Percentiles rank a stretch among this genome's conserved stretches.
Evolutionary conservation across 2,329 filamentous ascomycete species (phyloP).

Genomic region (Ophiostoma australiae): DNA sequence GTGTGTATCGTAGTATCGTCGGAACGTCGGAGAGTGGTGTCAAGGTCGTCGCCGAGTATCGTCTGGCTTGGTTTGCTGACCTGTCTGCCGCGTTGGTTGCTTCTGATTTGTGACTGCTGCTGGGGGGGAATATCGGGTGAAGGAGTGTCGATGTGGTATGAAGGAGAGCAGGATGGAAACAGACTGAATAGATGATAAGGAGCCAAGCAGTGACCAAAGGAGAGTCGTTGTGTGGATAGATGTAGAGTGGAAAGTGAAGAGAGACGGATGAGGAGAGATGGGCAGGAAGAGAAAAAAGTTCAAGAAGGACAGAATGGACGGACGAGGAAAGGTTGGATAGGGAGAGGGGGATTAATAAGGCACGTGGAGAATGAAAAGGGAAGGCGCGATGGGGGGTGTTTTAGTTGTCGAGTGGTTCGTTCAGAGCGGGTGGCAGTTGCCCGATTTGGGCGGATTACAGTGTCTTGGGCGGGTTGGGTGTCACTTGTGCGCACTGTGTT

Average conservation of each 20-base stretch:
- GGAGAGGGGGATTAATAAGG: constrained; percentile 16
- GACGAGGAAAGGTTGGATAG: constrained; percentile 16
- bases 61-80: background rate
- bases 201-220: background rate
- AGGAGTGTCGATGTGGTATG: background rate
- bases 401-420: constrained; percentile 7
- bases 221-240: background rate
- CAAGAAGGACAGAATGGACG: constrained; percentile 5
- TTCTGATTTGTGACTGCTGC: background rate
- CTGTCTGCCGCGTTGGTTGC: background rate
- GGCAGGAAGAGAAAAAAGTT: constrained; percentile 6
- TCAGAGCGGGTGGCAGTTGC: constrained; percentile 7
- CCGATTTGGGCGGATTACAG: constrained; percentile 1
- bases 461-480: background rate
- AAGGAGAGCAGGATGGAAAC: background rate
- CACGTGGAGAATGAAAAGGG: constrained; percentile 6
- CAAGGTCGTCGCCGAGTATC: constrained; percentile 11
- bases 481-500: background rate
- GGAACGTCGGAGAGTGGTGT: constrained; percentile 4
- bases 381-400: constrained; percentile 12
- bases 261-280: constrained; percentile 10
- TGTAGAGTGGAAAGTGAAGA: background rate
- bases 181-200: background rate
- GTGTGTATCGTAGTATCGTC: constrained; percentile 10
- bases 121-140: background rate